Evolutionary conservation across 2,329 filamentous ascomycete species (phyloP).

Genomic region (Fusarium sp.): DNA sequence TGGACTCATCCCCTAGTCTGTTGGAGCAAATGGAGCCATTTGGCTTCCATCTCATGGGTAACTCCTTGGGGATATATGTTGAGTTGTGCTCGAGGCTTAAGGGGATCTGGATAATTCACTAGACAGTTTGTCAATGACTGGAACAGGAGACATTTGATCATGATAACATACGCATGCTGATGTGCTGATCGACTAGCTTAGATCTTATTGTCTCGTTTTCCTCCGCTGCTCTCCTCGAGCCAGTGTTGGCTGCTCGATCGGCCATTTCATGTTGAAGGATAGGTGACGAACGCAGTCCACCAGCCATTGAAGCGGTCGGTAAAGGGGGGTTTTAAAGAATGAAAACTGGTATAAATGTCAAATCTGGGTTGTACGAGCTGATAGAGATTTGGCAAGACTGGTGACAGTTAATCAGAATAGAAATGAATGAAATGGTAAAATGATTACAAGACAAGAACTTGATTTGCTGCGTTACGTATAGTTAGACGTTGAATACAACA

Average conservation of each 20-base stretch:
- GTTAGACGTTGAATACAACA: background rate
- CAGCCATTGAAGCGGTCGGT: slow-evolving; percentile 25
- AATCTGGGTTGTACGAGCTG: background rate
- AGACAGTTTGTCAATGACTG: slow-evolving; percentile 18
- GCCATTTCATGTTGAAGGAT: slow-evolving; percentile 37
- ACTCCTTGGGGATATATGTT: slow-evolving; percentile 53
- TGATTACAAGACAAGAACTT: slow-evolving; percentile 22
- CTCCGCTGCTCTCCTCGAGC: slow-evolving; percentile 55
- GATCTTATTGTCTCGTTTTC: slow-evolving; percentile 54
- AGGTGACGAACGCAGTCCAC: slow-evolving; percentile 32
- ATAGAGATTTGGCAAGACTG: background rate
- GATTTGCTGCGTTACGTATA: slow-evolving; percentile 3
- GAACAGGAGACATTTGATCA: background rate
- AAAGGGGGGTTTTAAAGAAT: background rate
- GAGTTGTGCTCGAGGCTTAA: slow-evolving; percentile 52
- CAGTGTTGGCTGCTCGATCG: slow-evolving; percentile 40
- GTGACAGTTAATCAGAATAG: background rate
- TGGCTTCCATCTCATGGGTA: slow-evolving; percentile 55
- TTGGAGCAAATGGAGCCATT: slow-evolving; percentile 51
- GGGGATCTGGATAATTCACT: slow-evolving; percentile 58
- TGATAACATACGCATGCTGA: slow-evolving; percentile 56
- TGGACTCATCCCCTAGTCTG: slow-evolving; percentile 17
- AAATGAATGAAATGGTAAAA: background rate
- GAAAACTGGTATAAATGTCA: background rate
- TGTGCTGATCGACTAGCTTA: slow-evolving; percentile 57